Conservation (phyloP, 2,329 filamentous ascomycete species). For the Aspergillus novoparasiticus region DNA sequence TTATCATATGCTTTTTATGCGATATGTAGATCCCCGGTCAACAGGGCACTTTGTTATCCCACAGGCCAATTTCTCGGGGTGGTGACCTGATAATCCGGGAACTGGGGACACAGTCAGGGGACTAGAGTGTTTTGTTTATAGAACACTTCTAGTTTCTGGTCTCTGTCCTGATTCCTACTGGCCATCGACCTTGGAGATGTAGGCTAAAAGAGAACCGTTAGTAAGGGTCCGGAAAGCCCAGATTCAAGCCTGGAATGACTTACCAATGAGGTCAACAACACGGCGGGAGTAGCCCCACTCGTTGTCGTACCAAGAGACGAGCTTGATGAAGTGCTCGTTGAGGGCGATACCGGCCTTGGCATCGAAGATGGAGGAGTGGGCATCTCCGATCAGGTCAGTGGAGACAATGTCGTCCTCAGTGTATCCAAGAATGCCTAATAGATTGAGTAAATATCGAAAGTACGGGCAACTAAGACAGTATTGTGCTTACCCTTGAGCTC, state of each 20-base stretch:
- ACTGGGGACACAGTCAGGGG: conserved; percentile 9
- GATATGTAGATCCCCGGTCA: conserved; percentile 14
- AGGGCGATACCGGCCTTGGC: conserved; percentile 98
- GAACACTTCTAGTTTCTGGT: conserved; percentile 36
- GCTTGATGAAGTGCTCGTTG: conserved; percentile 98
- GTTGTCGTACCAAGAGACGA: conserved; percentile 98
- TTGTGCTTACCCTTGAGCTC: conserved; percentile 71
- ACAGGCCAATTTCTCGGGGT: conserved; percentile 9
- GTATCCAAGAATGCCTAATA: conserved; percentile 82
- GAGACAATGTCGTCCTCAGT: conserved; percentile 98
- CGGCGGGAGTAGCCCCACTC: conserved; percentile 99
- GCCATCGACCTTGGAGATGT: conserved; percentile 76
- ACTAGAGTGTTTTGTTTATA: conserved; percentile 29
- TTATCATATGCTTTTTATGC: conserved; percentile 29
- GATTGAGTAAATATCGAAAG: conserved; percentile 5
- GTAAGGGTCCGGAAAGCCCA: conserved; percentile 7
- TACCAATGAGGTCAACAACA: conserved; percentile 73
- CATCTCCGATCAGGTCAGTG: conserved; percentile 89
- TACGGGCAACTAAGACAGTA: neutral
- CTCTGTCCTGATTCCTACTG: conserved; percentile 43
- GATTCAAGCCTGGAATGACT: conserved; percentile 21
- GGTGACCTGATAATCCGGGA: conserved; percentile 14
- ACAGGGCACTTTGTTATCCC: conserved; percentile 12
- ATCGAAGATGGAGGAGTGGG: conserved; percentile 96
- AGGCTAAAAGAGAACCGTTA: conserved; percentile 54